Evolutionary conservation across 1,284 basidiomycete genomes (phyloP), one percentile per base, ranked within the genome.

Genomic region (Cutaneotrichosporon dermatis): DNA sequence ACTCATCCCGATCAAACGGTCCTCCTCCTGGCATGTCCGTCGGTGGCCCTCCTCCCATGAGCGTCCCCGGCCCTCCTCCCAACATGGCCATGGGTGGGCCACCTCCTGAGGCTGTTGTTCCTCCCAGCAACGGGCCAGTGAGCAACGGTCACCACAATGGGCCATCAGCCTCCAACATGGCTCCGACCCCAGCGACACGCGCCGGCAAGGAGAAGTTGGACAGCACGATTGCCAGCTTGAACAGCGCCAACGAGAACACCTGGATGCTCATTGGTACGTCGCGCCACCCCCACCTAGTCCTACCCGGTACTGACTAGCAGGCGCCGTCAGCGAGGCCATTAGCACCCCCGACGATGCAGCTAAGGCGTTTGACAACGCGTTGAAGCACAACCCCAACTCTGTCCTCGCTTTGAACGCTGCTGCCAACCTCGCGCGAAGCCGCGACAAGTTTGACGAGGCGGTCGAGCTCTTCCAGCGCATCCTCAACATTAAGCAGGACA

Each of bases 391-490:
- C 72, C 88, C 91, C 68, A 85, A 86, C 77, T 93, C 89, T 67
- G 82, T 94, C 61, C 83, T 88, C 67, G 92, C 90, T 41, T 84
- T 96, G 64, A 93, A 89, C 52, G 89, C 92, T 74, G 89, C 93
- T 43, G 93, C 92, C 1, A 76, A 76, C 6, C 80, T 81, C 76
- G 89, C 89, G 67, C 70, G 81, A 16, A 76, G 75, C 34, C 74
- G 79, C 56, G 80, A 82, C 59, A 75, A 82, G 58, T 81, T 80
- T 65, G 76, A 76, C 61, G 79, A 79, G 68, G 93, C 94, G 55
- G 86, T 97, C 76, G 94, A 96, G 59, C 95, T 89, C 79, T 96
- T 95, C 75, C 90, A 95, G 75, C 87, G 91, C 55, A 92, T 93
- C 43, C 83, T 97, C 61, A 83, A 84, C 70, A 84, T 95, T 61